phyloP scores from a whole-genome alignment of 2,329 filamentous ascomycete genomes.

The Aspergillus jensenii region DNA sequence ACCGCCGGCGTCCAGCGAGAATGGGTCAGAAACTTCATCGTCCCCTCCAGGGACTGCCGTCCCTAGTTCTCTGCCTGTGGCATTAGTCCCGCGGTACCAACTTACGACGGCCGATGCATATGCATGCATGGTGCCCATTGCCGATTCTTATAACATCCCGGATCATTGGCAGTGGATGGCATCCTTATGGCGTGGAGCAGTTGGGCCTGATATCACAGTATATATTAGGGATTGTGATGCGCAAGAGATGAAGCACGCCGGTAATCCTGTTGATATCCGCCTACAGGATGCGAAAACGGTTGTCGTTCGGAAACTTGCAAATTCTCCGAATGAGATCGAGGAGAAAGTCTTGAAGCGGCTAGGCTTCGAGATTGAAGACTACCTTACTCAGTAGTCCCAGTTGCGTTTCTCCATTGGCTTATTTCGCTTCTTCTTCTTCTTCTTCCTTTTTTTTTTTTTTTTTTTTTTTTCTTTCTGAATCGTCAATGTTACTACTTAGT shows the following conservation, averaged over 20 bases:
- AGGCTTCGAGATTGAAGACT: conserved; percentile 86
- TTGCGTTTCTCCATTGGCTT: not conserved
- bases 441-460: not conserved
- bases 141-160: conserved; percentile 73
- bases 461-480: not conserved
- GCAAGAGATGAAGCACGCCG: conserved; percentile 40
- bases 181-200: conserved; percentile 83
- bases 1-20: conserved; percentile 28
- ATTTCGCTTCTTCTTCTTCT: not conserved
- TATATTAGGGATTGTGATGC: conserved; percentile 44
- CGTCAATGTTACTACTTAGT: not conserved
- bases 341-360: conserved; percentile 72
- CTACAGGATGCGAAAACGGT: conserved; percentile 50
- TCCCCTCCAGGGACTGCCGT: conserved; percentile 12
- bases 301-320: conserved; percentile 51
- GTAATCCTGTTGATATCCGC: conserved; percentile 56
- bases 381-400: conserved; percentile 38
- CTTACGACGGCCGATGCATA: conserved; percentile 75
- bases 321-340: conserved; percentile 49
- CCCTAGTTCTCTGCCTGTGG: conserved; percentile 58
- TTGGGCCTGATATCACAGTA: conserved; percentile 68
- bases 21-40: conserved; percentile 24
- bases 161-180: conserved; percentile 99
- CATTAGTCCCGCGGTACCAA: conserved; percentile 76
- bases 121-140: conserved; percentile 70